These are phyloP conservation scores for Neolentinus lepideus DNA, from an alignment of 1,284 basidiomycete genomes.

Conservation along the genomic window DNA sequence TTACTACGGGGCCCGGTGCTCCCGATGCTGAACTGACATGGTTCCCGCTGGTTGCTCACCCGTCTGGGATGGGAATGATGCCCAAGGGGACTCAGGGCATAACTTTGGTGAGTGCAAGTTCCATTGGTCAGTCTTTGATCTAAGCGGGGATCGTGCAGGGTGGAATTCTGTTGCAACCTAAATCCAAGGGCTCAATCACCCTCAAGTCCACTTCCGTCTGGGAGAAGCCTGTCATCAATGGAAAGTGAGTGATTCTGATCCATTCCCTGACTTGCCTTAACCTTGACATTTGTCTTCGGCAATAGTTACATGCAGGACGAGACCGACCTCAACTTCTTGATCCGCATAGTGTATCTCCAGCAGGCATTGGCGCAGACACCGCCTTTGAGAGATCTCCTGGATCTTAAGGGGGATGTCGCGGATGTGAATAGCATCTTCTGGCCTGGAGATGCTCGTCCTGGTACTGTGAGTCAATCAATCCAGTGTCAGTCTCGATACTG, in stretches of 20 bases:
- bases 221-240: slow-evolving; percentile 33
- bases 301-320: slow-evolving; percentile 14
- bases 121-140: neutral
- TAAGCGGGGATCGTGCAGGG: neutral
- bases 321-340: slow-evolving; percentile 18
- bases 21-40: neutral
- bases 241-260: slow-evolving; percentile 21
- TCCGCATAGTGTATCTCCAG: slow-evolving; percentile 20
- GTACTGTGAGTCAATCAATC: slow-evolving; percentile 12
- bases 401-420: slow-evolving; percentile 17
- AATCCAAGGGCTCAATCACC: slow-evolving; percentile 26
- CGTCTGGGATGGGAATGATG: neutral
- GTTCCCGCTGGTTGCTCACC: neutral
- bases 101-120: neutral
- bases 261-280: neutral
- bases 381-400: slow-evolving; percentile 20
- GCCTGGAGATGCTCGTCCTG: slow-evolving; percentile 20
- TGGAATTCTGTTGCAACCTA: slow-evolving; percentile 10
- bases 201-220: slow-evolving; percentile 25
- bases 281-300: no score
- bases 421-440: slow-evolving; percentile 23
- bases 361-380: slow-evolving; percentile 17
- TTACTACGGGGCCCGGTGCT: neutral
- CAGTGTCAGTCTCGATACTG: slow-evolving; percentile 6
- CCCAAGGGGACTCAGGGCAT: neutral